Evolutionary conservation across 208 protist species (phyloP).

Genomic region (Sergeia podlipaevii): DNA sequence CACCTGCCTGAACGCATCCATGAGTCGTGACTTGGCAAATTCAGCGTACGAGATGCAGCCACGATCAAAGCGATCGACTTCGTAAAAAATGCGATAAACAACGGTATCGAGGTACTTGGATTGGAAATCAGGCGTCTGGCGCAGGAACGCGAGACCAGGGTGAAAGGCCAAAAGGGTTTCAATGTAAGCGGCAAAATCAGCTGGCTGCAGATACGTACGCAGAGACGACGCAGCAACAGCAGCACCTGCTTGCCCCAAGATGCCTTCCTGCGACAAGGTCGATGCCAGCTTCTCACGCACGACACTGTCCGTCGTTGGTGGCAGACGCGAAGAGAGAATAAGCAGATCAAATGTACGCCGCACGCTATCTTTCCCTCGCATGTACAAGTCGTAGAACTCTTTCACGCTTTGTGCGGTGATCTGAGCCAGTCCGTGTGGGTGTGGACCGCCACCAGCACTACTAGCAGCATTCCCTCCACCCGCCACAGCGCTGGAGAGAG

Average conservation of each 20-base stretch:
- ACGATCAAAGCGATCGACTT: conserved; percentile 80
- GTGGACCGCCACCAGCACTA: not conserved
- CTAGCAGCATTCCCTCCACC: not conserved
- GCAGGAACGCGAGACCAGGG: conserved; percentile 92
- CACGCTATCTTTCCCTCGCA: conserved; percentile 59
- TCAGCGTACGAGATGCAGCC: conserved; percentile 80
- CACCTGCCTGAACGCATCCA: conserved; percentile 77
- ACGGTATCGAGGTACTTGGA: conserved; percentile 94
- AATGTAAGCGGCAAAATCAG: conserved; percentile 81
- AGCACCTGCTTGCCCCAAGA: not conserved
- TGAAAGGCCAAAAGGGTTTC: conserved; percentile 82
- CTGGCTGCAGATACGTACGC: conserved; percentile 48
- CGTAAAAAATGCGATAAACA: conserved; percentile 95
- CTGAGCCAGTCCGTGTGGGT: not conserved
- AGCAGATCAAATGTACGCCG: conserved; percentile 83
- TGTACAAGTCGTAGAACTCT: conserved; percentile 73
- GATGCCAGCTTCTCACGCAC: not conserved
- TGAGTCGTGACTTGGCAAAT: conserved; percentile 63
- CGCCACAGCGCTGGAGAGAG: no score
- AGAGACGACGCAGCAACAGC: conserved; percentile 8
- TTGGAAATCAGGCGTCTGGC: conserved; percentile 93
- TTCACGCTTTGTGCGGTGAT: conserved; percentile 60
- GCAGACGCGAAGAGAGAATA: conserved; percentile 43
- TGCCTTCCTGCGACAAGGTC: not conserved
- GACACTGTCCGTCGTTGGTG: not conserved